Evolutionary conservation across 2,329 filamentous ascomycete genomes (phyloP).

Genomic region (Lasiodiplodia citricola): DNA sequence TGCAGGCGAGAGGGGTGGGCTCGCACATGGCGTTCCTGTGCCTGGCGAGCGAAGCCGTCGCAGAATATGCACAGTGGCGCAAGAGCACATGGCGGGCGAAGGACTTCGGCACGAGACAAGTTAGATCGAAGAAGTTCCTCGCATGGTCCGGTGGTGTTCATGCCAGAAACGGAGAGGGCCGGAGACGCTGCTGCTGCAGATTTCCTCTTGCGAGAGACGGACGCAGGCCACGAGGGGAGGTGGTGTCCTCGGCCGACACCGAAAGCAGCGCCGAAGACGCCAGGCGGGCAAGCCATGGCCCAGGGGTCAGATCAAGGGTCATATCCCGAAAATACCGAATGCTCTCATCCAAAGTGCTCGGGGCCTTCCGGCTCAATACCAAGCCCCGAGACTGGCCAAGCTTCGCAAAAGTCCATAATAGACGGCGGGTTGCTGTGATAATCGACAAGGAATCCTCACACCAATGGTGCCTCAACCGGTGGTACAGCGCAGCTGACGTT

Average conservation of each 20-base stretch:
- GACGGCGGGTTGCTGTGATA: neutral
- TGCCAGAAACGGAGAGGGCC: neutral
- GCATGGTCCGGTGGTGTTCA: neutral
- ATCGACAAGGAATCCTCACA: neutral
- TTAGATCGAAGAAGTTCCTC: conserved; percentile 6
- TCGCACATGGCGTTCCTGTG: conserved; percentile 12
- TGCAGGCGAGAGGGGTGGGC: conserved; percentile 8
- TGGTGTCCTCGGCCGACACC: conserved; percentile 6
- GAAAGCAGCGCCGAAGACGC: neutral
- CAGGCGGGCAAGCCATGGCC: neutral
- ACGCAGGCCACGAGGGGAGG: conserved; percentile 1
- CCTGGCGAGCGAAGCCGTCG: conserved; percentile 2
- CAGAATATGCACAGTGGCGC: conserved; percentile 4
- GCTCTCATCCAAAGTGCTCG: neutral
- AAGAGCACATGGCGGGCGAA: conserved; percentile 9
- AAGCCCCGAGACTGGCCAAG: too few species aligned
- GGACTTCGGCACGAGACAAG: neutral
- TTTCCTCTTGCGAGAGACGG: neutral
- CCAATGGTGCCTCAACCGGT: neutral
- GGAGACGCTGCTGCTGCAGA: conserved; percentile 12
- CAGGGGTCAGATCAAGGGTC: neutral
- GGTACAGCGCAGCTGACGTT: neutral
- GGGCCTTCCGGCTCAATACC: neutral
- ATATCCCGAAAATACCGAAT: neutral
- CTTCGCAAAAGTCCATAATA: neutral